Conservation (phyloP, 78 protist genomes). For the Dictyostelium firmibasis region DNA sequence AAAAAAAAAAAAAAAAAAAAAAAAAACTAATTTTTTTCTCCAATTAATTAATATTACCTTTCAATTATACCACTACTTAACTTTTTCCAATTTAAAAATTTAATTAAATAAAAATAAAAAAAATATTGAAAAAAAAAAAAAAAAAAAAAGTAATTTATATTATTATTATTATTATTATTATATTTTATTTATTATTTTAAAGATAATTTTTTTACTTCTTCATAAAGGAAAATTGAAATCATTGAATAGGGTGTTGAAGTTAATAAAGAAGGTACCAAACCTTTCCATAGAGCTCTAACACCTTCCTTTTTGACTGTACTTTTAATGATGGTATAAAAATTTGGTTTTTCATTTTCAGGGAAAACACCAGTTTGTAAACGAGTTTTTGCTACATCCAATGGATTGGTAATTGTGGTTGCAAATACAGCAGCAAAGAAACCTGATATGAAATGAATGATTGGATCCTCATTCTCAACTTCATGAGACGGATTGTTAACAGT, state of each 20-base stretch:
- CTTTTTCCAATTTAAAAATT: neutral
- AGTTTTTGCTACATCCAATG: constrained; percentile 67
- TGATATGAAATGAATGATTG: constrained; percentile 38
- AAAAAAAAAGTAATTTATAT: neutral
- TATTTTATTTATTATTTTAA: constrained; percentile 22
- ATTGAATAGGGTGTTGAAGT: constrained; percentile 63
- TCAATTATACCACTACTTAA: neutral
- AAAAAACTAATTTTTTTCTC: neutral
- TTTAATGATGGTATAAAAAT: constrained; percentile 17
- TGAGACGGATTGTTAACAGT: neutral
- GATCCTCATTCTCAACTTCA: constrained; percentile 61
- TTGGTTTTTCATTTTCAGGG: neutral
- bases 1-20: neutral
- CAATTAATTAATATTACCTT: neutral
- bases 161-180: neutral
- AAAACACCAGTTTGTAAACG: constrained; percentile 60
- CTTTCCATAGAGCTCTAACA: constrained; percentile 76
- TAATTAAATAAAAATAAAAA: neutral
- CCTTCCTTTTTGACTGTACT: constrained; percentile 47
- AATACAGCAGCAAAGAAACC: constrained; percentile 65
- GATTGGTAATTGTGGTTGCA: constrained; percentile 45
- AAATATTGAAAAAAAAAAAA: neutral
- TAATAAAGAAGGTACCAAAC: constrained; percentile 55
- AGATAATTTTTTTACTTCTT: constrained; percentile 67
- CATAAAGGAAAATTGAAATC: constrained; percentile 61